These are phyloP conservation scores for Glycine tomentella DNA, from an alignment of 306 rosid species.

Conservation along the genomic window DNA sequence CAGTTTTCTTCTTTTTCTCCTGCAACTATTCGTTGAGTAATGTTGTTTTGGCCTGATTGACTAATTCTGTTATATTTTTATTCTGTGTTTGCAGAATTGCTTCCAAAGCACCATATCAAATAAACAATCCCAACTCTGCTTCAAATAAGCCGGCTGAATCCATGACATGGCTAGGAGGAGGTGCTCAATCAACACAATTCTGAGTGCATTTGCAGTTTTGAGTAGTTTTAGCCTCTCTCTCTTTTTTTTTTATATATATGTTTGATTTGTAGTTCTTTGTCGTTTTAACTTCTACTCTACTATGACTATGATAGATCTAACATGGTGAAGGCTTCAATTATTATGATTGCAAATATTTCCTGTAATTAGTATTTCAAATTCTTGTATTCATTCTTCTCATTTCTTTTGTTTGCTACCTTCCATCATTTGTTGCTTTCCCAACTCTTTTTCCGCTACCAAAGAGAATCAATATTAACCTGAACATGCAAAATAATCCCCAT, in stretches of 20 bases:
- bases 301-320: slow-evolving; percentile 35
- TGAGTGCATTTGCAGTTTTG: slow-evolving; percentile 33
- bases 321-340: slow-evolving; percentile 41
- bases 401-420: not conserved
- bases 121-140: slow-evolving; percentile 27
- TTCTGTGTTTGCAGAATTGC: slow-evolving; percentile 63
- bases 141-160: slow-evolving; percentile 52
- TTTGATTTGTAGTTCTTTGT: not conserved
- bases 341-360: not conserved
- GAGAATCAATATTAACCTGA: not conserved
- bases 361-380: slow-evolving; percentile 24
- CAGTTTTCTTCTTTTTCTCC: no score
- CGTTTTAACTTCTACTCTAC: slow-evolving; percentile 19
- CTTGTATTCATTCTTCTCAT: slow-evolving; percentile 25
- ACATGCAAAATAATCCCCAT: no score
- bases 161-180: slow-evolving; percentile 63
- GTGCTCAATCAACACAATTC: slow-evolving; percentile 44
- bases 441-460: not conserved
- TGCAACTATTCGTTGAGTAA: not conserved
- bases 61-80: not conserved
- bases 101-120: slow-evolving; percentile 72
- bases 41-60: not conserved
- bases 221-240: slow-evolving; percentile 20
- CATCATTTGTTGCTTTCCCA: not conserved
- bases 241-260: not conserved